A percentile compares a stretch with the other conserved stretches of the same genome.
These are phyloP conservation scores for Aphanocladium album DNA, from an alignment of 2,329 filamentous ascomycete genomes.

Conservation along the genomic window DNA sequence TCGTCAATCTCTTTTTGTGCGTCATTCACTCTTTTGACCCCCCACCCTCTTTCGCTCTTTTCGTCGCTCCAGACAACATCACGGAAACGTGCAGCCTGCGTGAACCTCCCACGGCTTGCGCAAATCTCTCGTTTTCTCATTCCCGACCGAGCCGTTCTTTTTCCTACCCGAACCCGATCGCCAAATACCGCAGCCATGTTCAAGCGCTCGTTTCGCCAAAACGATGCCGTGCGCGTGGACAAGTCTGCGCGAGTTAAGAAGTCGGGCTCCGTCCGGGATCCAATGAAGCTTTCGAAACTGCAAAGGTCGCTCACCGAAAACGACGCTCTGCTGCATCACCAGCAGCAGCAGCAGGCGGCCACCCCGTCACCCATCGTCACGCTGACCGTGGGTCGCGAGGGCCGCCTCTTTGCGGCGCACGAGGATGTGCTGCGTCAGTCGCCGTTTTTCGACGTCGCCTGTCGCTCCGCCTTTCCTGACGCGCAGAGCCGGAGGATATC, in stretches of 20 bases:
- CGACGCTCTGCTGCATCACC: slow-evolving; percentile 25
- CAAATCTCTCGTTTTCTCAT: slow-evolving; percentile 17
- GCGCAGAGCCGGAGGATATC: slow-evolving; percentile 72
- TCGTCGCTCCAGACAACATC: slow-evolving; percentile 45
- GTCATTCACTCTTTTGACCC: slow-evolving; percentile 33
- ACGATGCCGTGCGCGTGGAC: slow-evolving; percentile 68
- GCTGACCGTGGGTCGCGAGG: slow-evolving; percentile 75
- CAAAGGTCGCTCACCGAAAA: slow-evolving; percentile 71
- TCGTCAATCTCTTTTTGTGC: slow-evolving; percentile 34
- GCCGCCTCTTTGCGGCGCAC: slow-evolving; percentile 89
- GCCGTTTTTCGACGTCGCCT: slow-evolving; percentile 72
- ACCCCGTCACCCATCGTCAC: slow-evolving; percentile 73
- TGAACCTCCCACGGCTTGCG: slow-evolving; percentile 20
- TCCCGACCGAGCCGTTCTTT: background rate
- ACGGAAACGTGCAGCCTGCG: background rate
- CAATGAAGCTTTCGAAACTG: slow-evolving; percentile 77
- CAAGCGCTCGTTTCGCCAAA: slow-evolving; percentile 82
- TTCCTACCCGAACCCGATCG: slow-evolving; percentile 6
- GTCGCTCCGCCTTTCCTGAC: slow-evolving; percentile 69
- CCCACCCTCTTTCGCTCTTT: slow-evolving; percentile 41
- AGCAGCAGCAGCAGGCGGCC: slow-evolving; percentile 14
- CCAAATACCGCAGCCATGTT: slow-evolving; percentile 61
- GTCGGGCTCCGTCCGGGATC: slow-evolving; percentile 55
- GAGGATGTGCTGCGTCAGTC: slow-evolving; percentile 86
- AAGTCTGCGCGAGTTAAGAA: slow-evolving; percentile 81